A percentile compares a stretch with the other conserved stretches of the same genome.
These are phyloP conservation scores for Lactarius psammicola DNA, from an alignment of 768 basidiomycete species.

Conservation along the genomic window DNA sequence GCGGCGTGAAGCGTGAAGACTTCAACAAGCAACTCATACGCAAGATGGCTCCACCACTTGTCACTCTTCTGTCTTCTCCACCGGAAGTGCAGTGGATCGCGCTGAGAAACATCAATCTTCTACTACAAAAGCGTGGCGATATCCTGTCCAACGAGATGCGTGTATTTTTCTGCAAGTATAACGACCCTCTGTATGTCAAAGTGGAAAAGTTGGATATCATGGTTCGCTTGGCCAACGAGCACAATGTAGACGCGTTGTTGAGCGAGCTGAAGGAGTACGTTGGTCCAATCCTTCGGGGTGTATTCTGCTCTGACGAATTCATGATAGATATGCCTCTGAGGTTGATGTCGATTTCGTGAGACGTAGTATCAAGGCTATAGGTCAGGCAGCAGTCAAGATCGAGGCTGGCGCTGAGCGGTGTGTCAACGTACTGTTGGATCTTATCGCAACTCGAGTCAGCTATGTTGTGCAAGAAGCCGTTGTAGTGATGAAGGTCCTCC, in stretches of 20 bases:
- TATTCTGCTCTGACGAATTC: slow-evolving; percentile 12
- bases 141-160: slow-evolving; percentile 95
- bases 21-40: slow-evolving; percentile 80
- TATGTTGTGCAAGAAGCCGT: slow-evolving; percentile 99
- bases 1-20: slow-evolving; percentile 74
- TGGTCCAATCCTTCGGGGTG: neutral
- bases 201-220: slow-evolving; percentile 98
- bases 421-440: slow-evolving; percentile 88
- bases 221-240: slow-evolving; percentile 87
- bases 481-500: slow-evolving; percentile 92
- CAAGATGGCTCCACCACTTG: slow-evolving; percentile 97
- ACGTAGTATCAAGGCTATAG: slow-evolving; percentile 91
- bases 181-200: slow-evolving; percentile 98
- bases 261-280: slow-evolving; percentile 94
- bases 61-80: slow-evolving; percentile 93
- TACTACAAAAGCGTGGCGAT: slow-evolving; percentile 90
- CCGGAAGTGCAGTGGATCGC: slow-evolving; percentile 99
- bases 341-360: slow-evolving; percentile 99
- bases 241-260: slow-evolving; percentile 90
- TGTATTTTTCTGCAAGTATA: slow-evolving; percentile 99
- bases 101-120: slow-evolving; percentile 91
- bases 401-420: slow-evolving; percentile 91
- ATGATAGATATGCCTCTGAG: slow-evolving; percentile 84
- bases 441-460: slow-evolving; percentile 90
- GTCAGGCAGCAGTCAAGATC: slow-evolving; percentile 94